phyloP scores from a whole-genome alignment of 768 basidiomycete genomes.

The Leccinum aurantiacum region DNA sequence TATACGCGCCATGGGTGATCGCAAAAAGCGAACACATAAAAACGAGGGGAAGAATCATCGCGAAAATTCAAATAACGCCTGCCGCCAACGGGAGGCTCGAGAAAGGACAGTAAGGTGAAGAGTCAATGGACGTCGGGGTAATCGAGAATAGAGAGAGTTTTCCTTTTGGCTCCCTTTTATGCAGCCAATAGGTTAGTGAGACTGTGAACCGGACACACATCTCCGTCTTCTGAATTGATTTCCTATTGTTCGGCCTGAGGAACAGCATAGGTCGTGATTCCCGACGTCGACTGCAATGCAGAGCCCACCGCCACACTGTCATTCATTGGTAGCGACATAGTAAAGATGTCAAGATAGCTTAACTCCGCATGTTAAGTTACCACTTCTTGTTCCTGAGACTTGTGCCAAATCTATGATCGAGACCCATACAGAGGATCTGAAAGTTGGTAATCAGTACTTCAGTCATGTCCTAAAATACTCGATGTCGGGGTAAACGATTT shows the following conservation, averaged over 20 bases:
- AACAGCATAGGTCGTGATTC: not conserved
- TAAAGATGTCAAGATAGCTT: not conserved
- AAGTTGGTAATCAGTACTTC: not conserved
- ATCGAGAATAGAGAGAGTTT: not conserved
- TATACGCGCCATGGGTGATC: conserved; percentile 17
- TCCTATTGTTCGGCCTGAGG: not conserved
- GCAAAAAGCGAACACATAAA: conserved; percentile 7
- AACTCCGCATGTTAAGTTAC: not conserved
- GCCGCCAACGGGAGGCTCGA: not conserved
- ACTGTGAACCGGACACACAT: not conserved
- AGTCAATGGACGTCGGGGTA: not conserved
- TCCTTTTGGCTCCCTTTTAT: conserved; percentile 5
- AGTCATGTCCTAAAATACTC: not conserved
- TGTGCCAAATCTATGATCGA: not conserved
- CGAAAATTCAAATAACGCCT: not conserved
- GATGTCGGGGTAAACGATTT: not conserved
- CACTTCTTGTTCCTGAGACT: not conserved
- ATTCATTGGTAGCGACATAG: not conserved
- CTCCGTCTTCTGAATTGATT: not conserved
- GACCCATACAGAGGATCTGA: not conserved
- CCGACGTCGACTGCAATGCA: not conserved
- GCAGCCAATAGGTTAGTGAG: not conserved
- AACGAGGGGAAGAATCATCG: conserved; percentile 15
- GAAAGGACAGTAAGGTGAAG: not conserved
- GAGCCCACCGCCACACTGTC: not conserved